Evolutionary conservation across 2,329 filamentous ascomycete species (phyloP), one percentile per base, ranked within the genome.

Genomic region (Pestalotiopsis sp.): DNA sequence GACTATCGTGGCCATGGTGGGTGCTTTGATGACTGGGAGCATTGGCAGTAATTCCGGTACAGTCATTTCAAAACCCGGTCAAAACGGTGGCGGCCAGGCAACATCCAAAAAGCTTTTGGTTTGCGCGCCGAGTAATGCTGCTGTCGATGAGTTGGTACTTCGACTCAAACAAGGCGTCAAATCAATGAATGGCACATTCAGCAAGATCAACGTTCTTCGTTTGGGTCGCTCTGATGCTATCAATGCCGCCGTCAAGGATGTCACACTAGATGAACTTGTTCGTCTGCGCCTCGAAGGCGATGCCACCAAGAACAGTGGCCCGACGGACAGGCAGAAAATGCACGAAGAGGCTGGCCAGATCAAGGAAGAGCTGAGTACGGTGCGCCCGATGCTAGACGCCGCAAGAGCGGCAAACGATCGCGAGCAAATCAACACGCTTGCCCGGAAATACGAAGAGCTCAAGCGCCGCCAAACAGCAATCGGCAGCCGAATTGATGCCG

Each of bases 91-190:
- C 71, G 68, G 73, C 72, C 70, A 78, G 76, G 73, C 78, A 75
- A 69, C 78, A 1, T 77, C 88, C 2, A 98, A 97, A 81, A 99
- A 98, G 79, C 85, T 99, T 30, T 86, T 99, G 30, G 93, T 99
- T 26, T 99, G 96, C 76, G 96, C 96, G n/a, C 96, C 96, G 14
- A 98, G 94, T 85, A 99, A 99, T 79, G 96, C 96, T 6, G 96
- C 96, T 39, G 96, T 99, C 5, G 96, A 99, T 77, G 96, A 99
- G 78, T 79, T 99, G 70, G 96, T 99, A 20, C 90, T 98, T 78
- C 91, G 96, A 81, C 87, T 99, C 75, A 98, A 97, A 80, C 84
- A 89, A 65, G 96, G 96, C 4, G 87, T 99, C 65, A 95, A 91
- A 75, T 94, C 93, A 0, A 85, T 88, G 68, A 88, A 86, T 57